A percentile compares a stretch with the other conserved stretches of the same genome.
Conservation (phyloP, 2,329 filamentous ascomycete genomes). For the Aureobasidium sp. region DNA sequence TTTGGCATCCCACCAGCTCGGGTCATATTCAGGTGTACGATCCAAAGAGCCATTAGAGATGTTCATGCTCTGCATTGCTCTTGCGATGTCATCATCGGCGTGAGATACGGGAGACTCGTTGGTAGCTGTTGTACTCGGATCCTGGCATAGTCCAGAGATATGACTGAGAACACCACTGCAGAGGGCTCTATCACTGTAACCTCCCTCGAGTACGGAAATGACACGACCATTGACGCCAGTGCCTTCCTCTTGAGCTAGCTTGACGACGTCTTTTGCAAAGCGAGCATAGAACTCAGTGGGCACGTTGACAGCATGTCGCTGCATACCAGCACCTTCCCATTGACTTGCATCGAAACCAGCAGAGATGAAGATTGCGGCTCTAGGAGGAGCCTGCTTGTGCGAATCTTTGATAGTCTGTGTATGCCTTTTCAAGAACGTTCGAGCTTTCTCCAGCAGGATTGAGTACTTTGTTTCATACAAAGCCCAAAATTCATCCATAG, state of each 20-base stretch:
- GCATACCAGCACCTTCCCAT: slow-evolving; percentile 88
- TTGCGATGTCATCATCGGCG: slow-evolving; percentile 1
- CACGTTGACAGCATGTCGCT: slow-evolving; percentile 90
- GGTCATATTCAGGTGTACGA: slow-evolving; percentile 25
- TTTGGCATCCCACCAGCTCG: slow-evolving; percentile 36
- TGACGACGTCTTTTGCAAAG: slow-evolving; percentile 77
- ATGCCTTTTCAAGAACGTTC: slow-evolving; percentile 65
- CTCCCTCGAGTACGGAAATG: slow-evolving; percentile 90
- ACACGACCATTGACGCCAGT: slow-evolving; percentile 72
- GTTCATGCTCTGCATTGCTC: slow-evolving; percentile 7
- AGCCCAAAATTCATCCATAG: slow-evolving; percentile 75
- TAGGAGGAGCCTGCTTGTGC: slow-evolving; percentile 54
- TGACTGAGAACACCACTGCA: slow-evolving; percentile 86
- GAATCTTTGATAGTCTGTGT: slow-evolving; percentile 53
- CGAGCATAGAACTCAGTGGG: slow-evolving; percentile 94
- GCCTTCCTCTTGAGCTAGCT: slow-evolving; percentile 69
- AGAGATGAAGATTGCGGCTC: slow-evolving; percentile 85
- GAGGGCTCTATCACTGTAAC: slow-evolving; percentile 87
- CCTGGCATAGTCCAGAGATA: slow-evolving; percentile 67
- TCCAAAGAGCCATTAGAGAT: background rate
- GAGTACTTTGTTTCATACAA: slow-evolving; percentile 75
- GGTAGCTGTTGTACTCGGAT: slow-evolving; percentile 20
- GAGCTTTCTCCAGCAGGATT: slow-evolving; percentile 70
- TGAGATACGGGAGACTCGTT: background rate
- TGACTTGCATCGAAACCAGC: slow-evolving; percentile 97